Percentiles rank a stretch among this genome's conserved stretches.
phyloP scores from a whole-genome alignment of 805 yeast genomes.

The Pichia manshurica region DNA sequence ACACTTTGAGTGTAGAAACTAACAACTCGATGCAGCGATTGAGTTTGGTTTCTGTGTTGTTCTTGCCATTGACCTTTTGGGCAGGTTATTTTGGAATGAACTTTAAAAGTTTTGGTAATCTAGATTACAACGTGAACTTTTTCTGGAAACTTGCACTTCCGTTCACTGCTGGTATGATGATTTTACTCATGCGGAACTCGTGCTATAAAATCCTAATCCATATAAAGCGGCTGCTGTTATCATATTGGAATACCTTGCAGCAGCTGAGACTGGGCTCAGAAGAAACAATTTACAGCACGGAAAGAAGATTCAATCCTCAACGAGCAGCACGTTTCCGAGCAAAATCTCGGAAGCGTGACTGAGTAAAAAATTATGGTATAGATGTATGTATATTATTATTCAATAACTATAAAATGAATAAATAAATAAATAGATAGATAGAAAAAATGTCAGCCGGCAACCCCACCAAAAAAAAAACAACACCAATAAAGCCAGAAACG shows the following conservation, averaged over 20 bases:
- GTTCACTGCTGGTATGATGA: slow-evolving; percentile 33
- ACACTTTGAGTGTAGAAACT: slow-evolving; percentile 50
- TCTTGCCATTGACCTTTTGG: slow-evolving; percentile 53
- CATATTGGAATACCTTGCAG: not conserved
- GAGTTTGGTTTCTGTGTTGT: slow-evolving; percentile 52
- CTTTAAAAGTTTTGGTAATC: slow-evolving; percentile 37
- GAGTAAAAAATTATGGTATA: too few relatives aligned
- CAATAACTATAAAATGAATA: not conserved
- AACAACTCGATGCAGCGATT: slow-evolving; percentile 50
- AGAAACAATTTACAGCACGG: too few relatives aligned
- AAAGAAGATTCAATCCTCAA: slow-evolving; percentile 1
- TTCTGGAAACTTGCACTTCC: slow-evolving; percentile 46
- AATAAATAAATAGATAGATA: not conserved
- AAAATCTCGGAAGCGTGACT: not conserved
- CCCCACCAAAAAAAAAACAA: not conserved
- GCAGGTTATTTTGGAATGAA: slow-evolving; percentile 61
- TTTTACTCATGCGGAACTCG: slow-evolving; percentile 32
- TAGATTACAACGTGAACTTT: slow-evolving; percentile 34
- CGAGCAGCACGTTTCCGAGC: not conserved
- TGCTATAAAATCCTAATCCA: slow-evolving; percentile 14
- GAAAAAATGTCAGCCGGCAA: not conserved
- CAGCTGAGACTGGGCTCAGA: too few relatives aligned
- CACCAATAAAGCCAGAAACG: not conserved
- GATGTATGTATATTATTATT: not conserved
- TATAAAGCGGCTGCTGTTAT: not conserved